Percentiles rank a stretch among this genome's conserved stretches.
phyloP scores from a whole-genome alignment of 2,329 filamentous ascomycete species.

The Fusarium goolgardi region DNA sequence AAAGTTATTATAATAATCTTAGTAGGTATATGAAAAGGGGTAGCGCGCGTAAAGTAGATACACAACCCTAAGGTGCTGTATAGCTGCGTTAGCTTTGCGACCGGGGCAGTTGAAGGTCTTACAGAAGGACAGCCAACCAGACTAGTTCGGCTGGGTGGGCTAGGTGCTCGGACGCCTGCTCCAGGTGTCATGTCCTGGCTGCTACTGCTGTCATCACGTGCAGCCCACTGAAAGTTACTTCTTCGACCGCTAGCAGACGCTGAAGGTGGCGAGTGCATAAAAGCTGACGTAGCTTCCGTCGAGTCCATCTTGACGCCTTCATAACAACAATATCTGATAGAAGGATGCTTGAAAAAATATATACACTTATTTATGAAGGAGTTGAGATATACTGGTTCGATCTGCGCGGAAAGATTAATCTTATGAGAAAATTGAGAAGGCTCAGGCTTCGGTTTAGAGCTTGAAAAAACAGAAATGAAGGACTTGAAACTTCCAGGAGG shows the following conservation, averaged over 20 bases:
- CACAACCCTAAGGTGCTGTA: slow-evolving; percentile 23
- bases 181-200: not conserved
- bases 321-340: not conserved
- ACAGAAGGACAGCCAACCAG: not conserved
- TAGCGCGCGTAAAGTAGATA: too few relatives aligned
- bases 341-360: not conserved
- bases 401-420: too few relatives aligned
- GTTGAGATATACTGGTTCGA: not conserved
- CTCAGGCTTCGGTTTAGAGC: too few relatives aligned
- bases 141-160: not conserved
- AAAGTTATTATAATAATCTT: too few relatives aligned
- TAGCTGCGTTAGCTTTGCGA: slow-evolving; percentile 5
- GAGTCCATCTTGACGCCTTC: not conserved
- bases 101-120: not conserved
- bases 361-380: not conserved
- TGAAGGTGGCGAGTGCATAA: slow-evolving; percentile 26
- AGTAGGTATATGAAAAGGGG: too few relatives aligned
- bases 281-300: not conserved
- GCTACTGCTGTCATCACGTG: not conserved
- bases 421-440: too few relatives aligned
- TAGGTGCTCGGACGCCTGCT: not conserved
- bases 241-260: not conserved
- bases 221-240: not conserved
- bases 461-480: not conserved
- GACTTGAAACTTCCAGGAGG: not conserved